Percentiles rank a stretch among this genome's conserved stretches.
These are phyloP conservation scores for Pterocarpus macrocarpus DNA, from an alignment of 306 rosid genomes.

Conservation along the genomic window DNA sequence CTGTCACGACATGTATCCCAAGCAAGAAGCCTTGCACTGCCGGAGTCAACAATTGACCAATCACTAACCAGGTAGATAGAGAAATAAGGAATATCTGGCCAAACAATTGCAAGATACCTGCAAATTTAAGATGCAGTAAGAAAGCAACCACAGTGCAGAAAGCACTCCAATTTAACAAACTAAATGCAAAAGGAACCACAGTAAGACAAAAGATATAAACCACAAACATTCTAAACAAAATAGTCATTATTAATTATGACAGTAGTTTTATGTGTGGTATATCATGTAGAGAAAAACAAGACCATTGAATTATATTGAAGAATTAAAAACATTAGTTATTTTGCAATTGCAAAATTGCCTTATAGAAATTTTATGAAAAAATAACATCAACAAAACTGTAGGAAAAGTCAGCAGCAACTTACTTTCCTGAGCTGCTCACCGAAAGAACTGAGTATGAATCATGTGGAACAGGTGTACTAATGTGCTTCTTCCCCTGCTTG, in stretches of 20 bases:
- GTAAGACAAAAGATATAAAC: slow-evolving; percentile 25
- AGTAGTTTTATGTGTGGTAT: slow-evolving; percentile 13
- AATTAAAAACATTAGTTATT: slow-evolving; percentile 7
- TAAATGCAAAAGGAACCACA: slow-evolving; percentile 1
- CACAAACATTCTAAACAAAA: slow-evolving; percentile 17
- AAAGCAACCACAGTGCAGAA: slow-evolving; percentile 32
- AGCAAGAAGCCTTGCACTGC: slow-evolving; percentile 97
- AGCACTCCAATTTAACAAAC: slow-evolving; percentile 29
- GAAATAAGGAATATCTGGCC: slow-evolving; percentile 99
- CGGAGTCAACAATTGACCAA: slow-evolving; percentile 99
- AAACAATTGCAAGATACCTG: slow-evolving; percentile 94
- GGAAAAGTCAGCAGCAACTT: slow-evolving; percentile 60
- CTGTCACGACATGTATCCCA: slow-evolving; percentile 99
- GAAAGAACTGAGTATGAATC: slow-evolving; percentile 98
- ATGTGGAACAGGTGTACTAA: slow-evolving; percentile 96
- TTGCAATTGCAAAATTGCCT: slow-evolving; percentile 12
- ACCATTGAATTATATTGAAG: slow-evolving; percentile 27
- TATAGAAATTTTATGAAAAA: neutral
- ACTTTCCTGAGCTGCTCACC: slow-evolving; percentile 99
- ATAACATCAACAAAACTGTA: slow-evolving; percentile 1
- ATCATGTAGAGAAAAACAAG: slow-evolving; percentile 28
- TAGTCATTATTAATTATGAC: slow-evolving; percentile 13
- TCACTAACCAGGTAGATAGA: slow-evolving; percentile 94
- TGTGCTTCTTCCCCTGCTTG: slow-evolving; percentile 94
- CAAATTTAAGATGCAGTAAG: slow-evolving; percentile 52